Conservation (phyloP, 805 yeast genomes). For the Allodekkera sacchari region DNA sequence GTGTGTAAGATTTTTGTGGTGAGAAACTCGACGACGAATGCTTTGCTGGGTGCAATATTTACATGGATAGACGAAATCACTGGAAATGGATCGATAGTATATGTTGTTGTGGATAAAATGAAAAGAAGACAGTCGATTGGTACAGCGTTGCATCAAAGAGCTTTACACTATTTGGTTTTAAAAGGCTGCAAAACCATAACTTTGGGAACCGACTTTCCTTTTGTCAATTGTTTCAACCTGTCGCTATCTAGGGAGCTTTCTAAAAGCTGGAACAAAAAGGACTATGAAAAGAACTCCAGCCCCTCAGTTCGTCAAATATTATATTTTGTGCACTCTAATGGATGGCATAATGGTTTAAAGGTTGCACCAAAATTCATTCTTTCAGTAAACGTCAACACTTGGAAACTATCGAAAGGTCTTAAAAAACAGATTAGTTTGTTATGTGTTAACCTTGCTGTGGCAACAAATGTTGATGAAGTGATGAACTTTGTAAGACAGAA, state of each 20-base stretch:
- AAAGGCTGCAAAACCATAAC: constrained; percentile 30
- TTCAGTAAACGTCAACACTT: constrained; percentile 32
- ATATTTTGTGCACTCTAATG: constrained; percentile 30
- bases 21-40: constrained; percentile 45
- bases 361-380: constrained; percentile 24
- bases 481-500: constrained; percentile 28
- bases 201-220: constrained; percentile 41
- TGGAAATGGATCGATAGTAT: constrained; percentile 35
- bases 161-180: constrained; percentile 38
- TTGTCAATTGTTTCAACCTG: constrained; percentile 13
- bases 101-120: constrained; percentile 43
- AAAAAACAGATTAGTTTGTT: constrained; percentile 47
- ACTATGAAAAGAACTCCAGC: constrained; percentile 6
- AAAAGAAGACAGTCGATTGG: constrained; percentile 50
- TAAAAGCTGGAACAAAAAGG: constrained; percentile 7
- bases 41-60: constrained; percentile 43
- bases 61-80: constrained; percentile 40
- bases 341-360: constrained; percentile 29
- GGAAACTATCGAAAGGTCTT: constrained; percentile 48
- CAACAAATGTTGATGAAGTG: constrained; percentile 34
- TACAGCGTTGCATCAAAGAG: constrained; percentile 43
- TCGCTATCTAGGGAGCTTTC: constrained; percentile 7
- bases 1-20: constrained; percentile 44
- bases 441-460: constrained; percentile 50
- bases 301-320: constrained; percentile 6